Conservation (phyloP, 768 basidiomycete genomes). For the Termitomyces sp. region DNA sequence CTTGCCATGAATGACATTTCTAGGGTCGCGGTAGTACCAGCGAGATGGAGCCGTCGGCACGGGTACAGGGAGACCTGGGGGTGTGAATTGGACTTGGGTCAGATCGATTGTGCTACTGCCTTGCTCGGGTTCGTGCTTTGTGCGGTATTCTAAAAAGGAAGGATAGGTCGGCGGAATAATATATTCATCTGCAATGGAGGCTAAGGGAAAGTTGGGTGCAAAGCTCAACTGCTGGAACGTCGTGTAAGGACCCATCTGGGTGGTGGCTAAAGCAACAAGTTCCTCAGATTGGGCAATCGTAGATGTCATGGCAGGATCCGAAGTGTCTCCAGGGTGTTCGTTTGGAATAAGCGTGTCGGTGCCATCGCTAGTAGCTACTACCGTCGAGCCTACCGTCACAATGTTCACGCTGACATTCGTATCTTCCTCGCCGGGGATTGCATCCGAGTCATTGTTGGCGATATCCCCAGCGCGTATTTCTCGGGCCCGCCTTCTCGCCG, state of each 20-base stretch:
- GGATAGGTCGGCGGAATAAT: constrained; percentile 89
- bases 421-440: constrained; percentile 42
- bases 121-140: constrained; percentile 53
- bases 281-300: constrained; percentile 55
- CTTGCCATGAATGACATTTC: constrained; percentile 72
- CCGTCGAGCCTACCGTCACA: constrained; percentile 35
- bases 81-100: constrained; percentile 64
- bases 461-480: constrained; percentile 55
- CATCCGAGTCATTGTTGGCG: constrained; percentile 37
- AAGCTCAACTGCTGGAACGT: constrained; percentile 89
- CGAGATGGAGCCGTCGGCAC: constrained; percentile 58
- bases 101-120: constrained; percentile 41
- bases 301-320: constrained; percentile 27
- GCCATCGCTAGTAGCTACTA: constrained; percentile 28
- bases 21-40: constrained; percentile 86
- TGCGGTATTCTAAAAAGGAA: constrained; percentile 67
- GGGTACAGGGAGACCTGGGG: constrained; percentile 75
- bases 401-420: constrained; percentile 58
- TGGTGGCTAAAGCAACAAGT: constrained; percentile 56
- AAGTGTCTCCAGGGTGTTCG: constrained; percentile 34
- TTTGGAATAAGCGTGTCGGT: constrained; percentile 30
- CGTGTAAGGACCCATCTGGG: constrained; percentile 78
- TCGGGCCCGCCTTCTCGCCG: constrained; percentile 74
- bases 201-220: constrained; percentile 83
- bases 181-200: constrained; percentile 84